phyloP scores from a whole-genome alignment of 2,329 filamentous ascomycete genomes.

The Colletotrichum echinochloae region DNA sequence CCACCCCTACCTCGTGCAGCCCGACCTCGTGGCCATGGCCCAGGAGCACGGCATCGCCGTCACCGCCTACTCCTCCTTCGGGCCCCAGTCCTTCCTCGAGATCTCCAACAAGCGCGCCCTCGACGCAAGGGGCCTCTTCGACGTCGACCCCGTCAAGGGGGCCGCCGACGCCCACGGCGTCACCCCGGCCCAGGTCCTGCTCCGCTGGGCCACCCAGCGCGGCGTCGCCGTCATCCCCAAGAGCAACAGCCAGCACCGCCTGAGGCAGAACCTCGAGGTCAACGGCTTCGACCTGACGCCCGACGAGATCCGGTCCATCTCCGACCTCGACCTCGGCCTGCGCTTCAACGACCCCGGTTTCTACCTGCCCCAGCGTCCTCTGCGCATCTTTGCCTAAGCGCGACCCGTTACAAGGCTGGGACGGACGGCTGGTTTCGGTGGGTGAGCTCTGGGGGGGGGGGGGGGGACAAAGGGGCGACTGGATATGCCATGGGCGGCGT shows the following conservation, averaged over 20 bases:
- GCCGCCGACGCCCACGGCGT: constrained; percentile 66
- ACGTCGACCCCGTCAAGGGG: constrained; percentile 56
- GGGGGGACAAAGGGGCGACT: no score
- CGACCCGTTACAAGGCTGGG: neutral
- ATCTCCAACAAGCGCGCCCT: constrained; percentile 47
- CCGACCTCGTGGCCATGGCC: constrained; percentile 66
- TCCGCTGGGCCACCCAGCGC: constrained; percentile 76
- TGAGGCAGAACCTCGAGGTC: constrained; percentile 69
- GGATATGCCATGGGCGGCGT: neutral
- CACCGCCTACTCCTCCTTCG: constrained; percentile 76
- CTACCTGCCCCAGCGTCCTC: constrained; percentile 54
- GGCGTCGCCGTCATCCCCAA: constrained; percentile 75
- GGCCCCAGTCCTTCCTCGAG: constrained; percentile 61
- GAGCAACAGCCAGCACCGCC: constrained; percentile 63
- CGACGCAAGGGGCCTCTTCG: constrained; percentile 47
- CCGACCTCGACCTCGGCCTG: constrained; percentile 63
- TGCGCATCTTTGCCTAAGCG: constrained; percentile 65
- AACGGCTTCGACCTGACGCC: constrained; percentile 65
- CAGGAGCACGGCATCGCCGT: constrained; percentile 68
- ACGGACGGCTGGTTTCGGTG: neutral
- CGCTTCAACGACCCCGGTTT: constrained; percentile 71
- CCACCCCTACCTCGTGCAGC: constrained; percentile 75
- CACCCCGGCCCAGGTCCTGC: constrained; percentile 73
- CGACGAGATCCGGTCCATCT: constrained; percentile 68
- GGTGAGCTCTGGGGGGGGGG: no score